These are phyloP conservation scores for Acacia melanoxylon DNA, from an alignment of 306 rosid species.

Conservation along the genomic window DNA sequence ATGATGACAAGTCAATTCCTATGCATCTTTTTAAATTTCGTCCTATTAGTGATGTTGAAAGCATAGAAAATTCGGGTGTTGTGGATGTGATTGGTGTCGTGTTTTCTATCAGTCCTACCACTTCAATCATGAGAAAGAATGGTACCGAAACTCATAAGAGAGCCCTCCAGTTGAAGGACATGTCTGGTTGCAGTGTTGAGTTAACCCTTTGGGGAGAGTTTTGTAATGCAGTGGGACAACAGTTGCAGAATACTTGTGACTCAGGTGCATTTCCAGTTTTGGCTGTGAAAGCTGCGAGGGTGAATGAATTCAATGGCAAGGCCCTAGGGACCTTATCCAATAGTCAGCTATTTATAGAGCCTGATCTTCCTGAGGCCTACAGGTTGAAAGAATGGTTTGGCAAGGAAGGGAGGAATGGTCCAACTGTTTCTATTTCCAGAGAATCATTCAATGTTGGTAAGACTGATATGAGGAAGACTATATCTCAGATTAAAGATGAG, in stretches of 20 bases:
- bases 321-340: constrained; percentile 67
- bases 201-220: constrained; percentile 83
- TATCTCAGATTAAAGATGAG: constrained; percentile 90
- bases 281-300: constrained; percentile 74
- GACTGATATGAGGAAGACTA: constrained; percentile 59
- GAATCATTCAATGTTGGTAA: constrained; percentile 49
- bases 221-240: constrained; percentile 75
- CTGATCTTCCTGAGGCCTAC: constrained; percentile 59
- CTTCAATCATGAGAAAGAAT: constrained; percentile 76
- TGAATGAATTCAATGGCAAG: constrained; percentile 86
- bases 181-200: constrained; percentile 77
- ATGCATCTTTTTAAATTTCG: constrained; percentile 64
- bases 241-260: constrained; percentile 74
- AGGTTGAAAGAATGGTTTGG: constrained; percentile 70
- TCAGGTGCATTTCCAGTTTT: constrained; percentile 73
- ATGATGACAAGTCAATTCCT: constrained; percentile 74
- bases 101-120: constrained; percentile 59
- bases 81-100: constrained; percentile 83
- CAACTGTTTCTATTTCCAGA: constrained; percentile 67
- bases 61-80: constrained; percentile 60
- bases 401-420: constrained; percentile 68
- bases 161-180: constrained; percentile 81
- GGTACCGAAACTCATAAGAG: constrained; percentile 86
- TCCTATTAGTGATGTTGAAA: constrained; percentile 61
- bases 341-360: constrained; percentile 76